Conservation (phyloP, 352 stramenopile species). For the Globisporangium splendens region DNA sequence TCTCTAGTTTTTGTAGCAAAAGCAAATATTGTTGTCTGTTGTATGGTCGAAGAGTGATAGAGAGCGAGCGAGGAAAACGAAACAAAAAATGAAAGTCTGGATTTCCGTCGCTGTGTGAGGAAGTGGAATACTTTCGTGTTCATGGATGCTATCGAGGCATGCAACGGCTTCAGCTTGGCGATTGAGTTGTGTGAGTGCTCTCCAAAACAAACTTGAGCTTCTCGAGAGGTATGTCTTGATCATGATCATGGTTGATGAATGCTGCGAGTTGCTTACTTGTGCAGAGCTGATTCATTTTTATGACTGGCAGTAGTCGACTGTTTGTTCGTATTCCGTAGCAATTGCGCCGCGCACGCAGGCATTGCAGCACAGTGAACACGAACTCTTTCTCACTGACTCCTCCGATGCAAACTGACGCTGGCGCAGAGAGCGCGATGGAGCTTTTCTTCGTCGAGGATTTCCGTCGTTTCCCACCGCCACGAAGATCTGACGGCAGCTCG, state of each 20-base stretch:
- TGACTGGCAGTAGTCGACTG: constrained; percentile 20
- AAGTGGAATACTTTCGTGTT: neutral
- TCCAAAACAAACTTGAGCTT: constrained; percentile 34
- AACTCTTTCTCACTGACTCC: constrained; percentile 67
- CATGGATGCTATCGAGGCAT: neutral
- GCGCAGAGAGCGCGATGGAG: constrained; percentile 4
- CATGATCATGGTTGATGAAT: constrained; percentile 6
- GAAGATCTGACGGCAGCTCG: constrained; percentile 15
- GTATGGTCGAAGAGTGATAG: neutral
- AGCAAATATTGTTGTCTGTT: constrained; percentile 1
- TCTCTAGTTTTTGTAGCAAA: neutral
- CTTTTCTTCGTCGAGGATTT: constrained; percentile 9
- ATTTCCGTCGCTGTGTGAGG: neutral
- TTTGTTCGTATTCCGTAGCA: constrained; percentile 49
- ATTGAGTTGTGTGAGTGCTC: neutral
- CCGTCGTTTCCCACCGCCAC: neutral
- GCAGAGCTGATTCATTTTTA: neutral
- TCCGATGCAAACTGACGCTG: constrained; percentile 16
- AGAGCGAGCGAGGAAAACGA: neutral
- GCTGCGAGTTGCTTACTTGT: neutral
- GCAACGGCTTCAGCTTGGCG: neutral
- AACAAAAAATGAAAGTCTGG: constrained; percentile 3
- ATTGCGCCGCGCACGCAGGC: constrained; percentile 39
- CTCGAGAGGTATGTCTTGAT: constrained; percentile 20
- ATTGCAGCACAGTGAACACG: constrained; percentile 46